phyloP scores from a whole-genome alignment of 495 filamentous ascomycete species.

The Penicillium argentinense region DNA sequence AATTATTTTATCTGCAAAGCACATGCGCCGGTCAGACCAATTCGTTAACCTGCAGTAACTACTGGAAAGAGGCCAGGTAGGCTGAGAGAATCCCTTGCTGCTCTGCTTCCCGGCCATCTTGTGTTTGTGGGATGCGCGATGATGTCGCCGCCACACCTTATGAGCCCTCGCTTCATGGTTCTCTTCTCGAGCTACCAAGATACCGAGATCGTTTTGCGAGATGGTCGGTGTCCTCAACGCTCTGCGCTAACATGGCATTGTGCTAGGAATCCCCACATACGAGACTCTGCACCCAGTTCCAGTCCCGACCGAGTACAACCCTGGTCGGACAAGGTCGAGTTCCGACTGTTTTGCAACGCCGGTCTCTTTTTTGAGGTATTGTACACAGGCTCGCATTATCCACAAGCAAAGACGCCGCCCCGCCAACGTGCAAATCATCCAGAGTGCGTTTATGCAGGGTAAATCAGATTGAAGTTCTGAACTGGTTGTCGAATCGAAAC shows the following conservation, averaged over 20 bases:
- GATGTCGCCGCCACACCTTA: no score
- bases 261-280: neutral
- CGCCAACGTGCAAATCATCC: neutral
- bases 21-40: conserved; percentile 17
- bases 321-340: conserved; percentile 15
- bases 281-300: conserved; percentile 9
- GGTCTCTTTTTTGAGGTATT: conserved; percentile 3
- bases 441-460: no score
- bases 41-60: conserved; percentile 15
- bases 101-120: neutral
- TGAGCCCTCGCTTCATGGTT: no score
- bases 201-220: no score
- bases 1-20: conserved; percentile 6
- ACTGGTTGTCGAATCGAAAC: no score
- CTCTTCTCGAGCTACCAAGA: no score
- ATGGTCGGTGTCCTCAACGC: no score
- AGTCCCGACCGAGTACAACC: conserved; percentile 10
- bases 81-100: conserved; percentile 6
- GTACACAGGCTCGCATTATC: neutral
- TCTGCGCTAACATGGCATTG: no score
- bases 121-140: neutral
- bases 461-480: no score
- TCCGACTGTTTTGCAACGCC: conserved; percentile 24
- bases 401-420: no score
- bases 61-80: conserved; percentile 10